Base-by-base conservation (phyloP, 2,329 filamentous ascomycete genomes). In the Cytospora chrysosperma region DNA sequence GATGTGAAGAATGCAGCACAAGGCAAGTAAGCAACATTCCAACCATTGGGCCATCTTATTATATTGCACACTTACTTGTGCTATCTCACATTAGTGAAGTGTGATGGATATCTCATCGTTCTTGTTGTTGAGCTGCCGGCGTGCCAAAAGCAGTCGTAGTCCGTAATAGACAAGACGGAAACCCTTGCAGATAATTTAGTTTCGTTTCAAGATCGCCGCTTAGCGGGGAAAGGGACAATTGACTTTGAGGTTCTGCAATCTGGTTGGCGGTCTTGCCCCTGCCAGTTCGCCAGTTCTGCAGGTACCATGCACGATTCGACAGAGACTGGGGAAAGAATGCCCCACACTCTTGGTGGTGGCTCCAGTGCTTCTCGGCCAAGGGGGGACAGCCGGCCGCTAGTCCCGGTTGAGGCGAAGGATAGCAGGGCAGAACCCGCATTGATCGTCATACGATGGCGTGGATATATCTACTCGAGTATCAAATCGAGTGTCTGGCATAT, bases 131-230 rank as follows among this genome's bases (percentile, higher is more conserved):
- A 8, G 19, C 5, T 19, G 17, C 17, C 17, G 12, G 19, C 19
- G 37, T n/a, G 37, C 37, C 37, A 40, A 40, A 19, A 19, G 34
- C 47, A 50, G 53, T 26, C 61, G 7, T 40, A 17, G 1, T 19
- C 37, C 43, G 61, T 28, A 47, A 30, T 30, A 28, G 53, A 12
- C 7, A n/a, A 47, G 43, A 47, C 43, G 21, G 5, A 3, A n/a
- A 9, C 43, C 9, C 10, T 13, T 21, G 40, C n/a, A 47, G 5
- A 51, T 40, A 65, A 61, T 61, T 65, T 63, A 61, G 57, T 17
- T 30, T 34, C 56, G 64, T 66, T 66, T 66, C 64, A 66, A 61
- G 64, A 59, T 50, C 61, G 56, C 32, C 51, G 51, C 49, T 49
- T 55, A 28, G 59, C 61, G 64, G 61, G 52, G 56, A 52, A 57